Base-by-base conservation (phyloP, 768 basidiomycete genomes). In the Suillus cothurnatus region DNA sequence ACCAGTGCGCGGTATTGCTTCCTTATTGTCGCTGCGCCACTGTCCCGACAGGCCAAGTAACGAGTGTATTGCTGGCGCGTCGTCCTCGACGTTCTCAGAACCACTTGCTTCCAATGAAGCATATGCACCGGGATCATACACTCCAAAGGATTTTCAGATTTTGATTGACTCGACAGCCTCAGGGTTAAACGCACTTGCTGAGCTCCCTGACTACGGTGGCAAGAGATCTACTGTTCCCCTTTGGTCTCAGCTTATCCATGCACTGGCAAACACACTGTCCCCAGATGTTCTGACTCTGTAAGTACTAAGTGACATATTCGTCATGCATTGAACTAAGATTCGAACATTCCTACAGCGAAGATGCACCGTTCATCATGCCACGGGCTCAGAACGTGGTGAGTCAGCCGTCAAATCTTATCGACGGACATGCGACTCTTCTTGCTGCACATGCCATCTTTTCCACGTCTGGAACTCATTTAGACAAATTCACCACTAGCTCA, bases 211-310 rank as follows among this genome's bases (percentile, higher is more conserved):
- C 19, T 55, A 34, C 14, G 32, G 53, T 23, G 12, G n/a, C n/a
- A 6, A 23, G n/a, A 47, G 47, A 23, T 23, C 47, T 6, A 47
- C 47, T 14, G 47, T 23, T 23, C n/a, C 47, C 12, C n/a, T 39
- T 38, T 58, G 57, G 57, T 58, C 57, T 58, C 57, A 39, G 12
- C 38, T 58, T 28, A 4, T 58, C 23, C 57, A 28, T 58, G 57
- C 38, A 6, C 19, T 58, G 26, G 57, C 38, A 4, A 39, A 39
- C 17, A 58, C 57, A 1, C n/a, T 58, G 17, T 58, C 57, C 11
- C 8, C 57, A 26, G 38, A 58, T 12, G 38, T 39, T 28, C 17
- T 39, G 1, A 58, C 39, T 39, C 17, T 58, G 57, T 58, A 26
- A 58, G 32, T 34, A 34, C 32, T 34, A 34, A 34, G 57, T 39